A percentile compares a stretch with the other conserved stretches of the same genome.
phyloP scores from a whole-genome alignment of 176 grass and related monocot species.

The Zea mays region Zm-B73-REFERENCE-NAM-5.0 NC_050105.1:114821001-114821500 shows the following conservation, averaged over 20 bases:
- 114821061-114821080: slow-evolving; percentile 43
- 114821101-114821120: slow-evolving; percentile 45
- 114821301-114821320: slow-evolving; percentile 48
- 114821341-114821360: slow-evolving; percentile 66
- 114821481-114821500: background rate
- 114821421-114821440: slow-evolving; percentile 24
- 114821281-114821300: slow-evolving; percentile 62
- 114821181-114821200: slow-evolving; percentile 52
- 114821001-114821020: slow-evolving; percentile 69
- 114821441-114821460: background rate
- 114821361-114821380: slow-evolving; percentile 65
- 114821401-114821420: slow-evolving; percentile 2
- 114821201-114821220: slow-evolving; percentile 51
- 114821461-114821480: slow-evolving; percentile 7
- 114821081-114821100: slow-evolving; percentile 37
- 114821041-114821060: slow-evolving; percentile 50
- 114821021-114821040: slow-evolving; percentile 53
- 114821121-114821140: background rate
- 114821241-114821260: slow-evolving; percentile 45
- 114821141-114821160: slow-evolving; percentile 28
- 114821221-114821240: slow-evolving; percentile 41
- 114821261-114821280: slow-evolving; percentile 41
- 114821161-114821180: slow-evolving; percentile 12
- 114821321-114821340: slow-evolving; percentile 51
- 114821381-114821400: slow-evolving; percentile 41